Evolutionary conservation across 495 filamentous ascomycete genomes (phyloP).

Genomic region (Trichoderma orchidacearum): DNA sequence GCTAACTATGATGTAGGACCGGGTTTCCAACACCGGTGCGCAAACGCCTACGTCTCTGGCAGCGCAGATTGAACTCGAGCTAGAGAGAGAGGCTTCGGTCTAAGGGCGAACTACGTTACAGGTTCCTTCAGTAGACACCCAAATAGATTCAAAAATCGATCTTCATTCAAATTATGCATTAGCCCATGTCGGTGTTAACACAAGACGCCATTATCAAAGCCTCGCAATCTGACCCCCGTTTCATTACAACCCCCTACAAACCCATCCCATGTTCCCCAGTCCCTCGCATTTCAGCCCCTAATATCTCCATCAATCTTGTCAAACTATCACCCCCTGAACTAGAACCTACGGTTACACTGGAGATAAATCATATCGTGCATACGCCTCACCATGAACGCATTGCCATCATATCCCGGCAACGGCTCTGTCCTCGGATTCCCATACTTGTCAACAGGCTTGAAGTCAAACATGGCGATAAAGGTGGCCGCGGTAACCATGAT

Average conservation of each 20-base stretch:
- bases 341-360: background rate
- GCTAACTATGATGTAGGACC: background rate
- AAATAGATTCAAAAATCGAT: too few relatives aligned
- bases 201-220: too few relatives aligned
- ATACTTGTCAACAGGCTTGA: slow-evolving; percentile 3
- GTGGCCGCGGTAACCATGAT: slow-evolving; percentile 21
- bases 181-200: too few relatives aligned
- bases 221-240: too few relatives aligned
- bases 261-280: background rate
- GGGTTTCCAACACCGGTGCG: background rate
- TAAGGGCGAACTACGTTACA: too few relatives aligned
- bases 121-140: too few relatives aligned
- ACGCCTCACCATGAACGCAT: background rate
- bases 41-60: background rate
- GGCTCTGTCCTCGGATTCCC: slow-evolving; percentile 3
- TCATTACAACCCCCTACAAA: too few relatives aligned
- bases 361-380: background rate
- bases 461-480: slow-evolving; percentile 17
- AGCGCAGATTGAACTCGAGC: background rate
- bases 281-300: background rate
- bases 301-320: background rate
- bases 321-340: background rate
- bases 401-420: background rate
- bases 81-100: background rate
- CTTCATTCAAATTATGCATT: too few relatives aligned